Evolutionary conservation across 2,329 filamentous ascomycete species (phyloP).

Genomic region (Neonectria punicea): DNA sequence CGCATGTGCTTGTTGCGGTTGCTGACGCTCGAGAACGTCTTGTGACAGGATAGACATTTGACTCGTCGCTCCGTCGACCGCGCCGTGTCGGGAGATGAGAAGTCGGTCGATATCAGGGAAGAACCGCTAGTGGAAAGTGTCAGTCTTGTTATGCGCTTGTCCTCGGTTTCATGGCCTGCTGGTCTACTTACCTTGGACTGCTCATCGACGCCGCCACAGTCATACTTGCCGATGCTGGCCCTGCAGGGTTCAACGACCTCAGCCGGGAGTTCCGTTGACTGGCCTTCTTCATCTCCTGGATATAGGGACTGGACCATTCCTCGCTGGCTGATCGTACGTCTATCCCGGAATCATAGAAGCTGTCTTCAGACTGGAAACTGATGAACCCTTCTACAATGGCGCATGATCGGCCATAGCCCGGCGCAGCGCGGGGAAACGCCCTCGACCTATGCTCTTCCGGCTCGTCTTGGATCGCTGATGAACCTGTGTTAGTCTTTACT

Average conservation of each 20-base stretch:
- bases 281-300: slow-evolving; percentile 28
- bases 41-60: slow-evolving; percentile 40
- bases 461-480: slow-evolving; percentile 34
- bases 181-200: slow-evolving; percentile 24
- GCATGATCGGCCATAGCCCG: slow-evolving; percentile 28
- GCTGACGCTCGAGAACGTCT: slow-evolving; percentile 45
- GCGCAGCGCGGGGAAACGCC: slow-evolving; percentile 13
- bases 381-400: slow-evolving; percentile 34
- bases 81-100: slow-evolving; percentile 22
- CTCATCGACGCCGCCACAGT: slow-evolving; percentile 16
- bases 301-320: slow-evolving; percentile 24
- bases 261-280: slow-evolving; percentile 21
- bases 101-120: slow-evolving; percentile 17
- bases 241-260: background rate
- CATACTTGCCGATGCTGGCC: background rate
- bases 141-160: background rate
- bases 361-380: slow-evolving; percentile 26
- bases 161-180: background rate
- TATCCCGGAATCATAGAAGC: slow-evolving; percentile 36
- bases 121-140: slow-evolving; percentile 13
- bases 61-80: slow-evolving; percentile 18
- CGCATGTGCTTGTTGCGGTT: slow-evolving; percentile 48
- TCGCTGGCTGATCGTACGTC: slow-evolving; percentile 25
- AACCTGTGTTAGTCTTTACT: background rate
- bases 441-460: slow-evolving; percentile 16